These are phyloP conservation scores for Lodderomyces oxycetoniae DNA, from an alignment of 1,139 yeast species.

Conservation along the genomic window DNA sequence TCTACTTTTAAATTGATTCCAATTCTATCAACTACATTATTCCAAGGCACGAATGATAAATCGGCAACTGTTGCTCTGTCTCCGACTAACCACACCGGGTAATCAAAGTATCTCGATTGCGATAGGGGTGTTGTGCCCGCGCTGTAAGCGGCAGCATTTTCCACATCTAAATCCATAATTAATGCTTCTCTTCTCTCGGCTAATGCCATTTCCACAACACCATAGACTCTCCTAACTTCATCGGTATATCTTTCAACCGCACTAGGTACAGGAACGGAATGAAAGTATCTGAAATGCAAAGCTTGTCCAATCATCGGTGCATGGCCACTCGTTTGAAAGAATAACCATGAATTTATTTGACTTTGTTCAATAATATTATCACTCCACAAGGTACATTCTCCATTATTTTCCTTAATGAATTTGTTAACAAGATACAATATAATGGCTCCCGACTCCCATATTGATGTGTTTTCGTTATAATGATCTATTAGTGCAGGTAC, in stretches of 20 bases:
- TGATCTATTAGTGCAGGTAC: slow-evolving; percentile 94
- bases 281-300: slow-evolving; percentile 87
- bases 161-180: slow-evolving; percentile 86
- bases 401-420: slow-evolving; percentile 56
- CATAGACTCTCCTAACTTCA: slow-evolving; percentile 90
- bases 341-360: slow-evolving; percentile 85
- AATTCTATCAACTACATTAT: slow-evolving; percentile 87
- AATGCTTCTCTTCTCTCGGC: slow-evolving; percentile 90
- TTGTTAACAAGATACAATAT: slow-evolving; percentile 70
- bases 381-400: slow-evolving; percentile 77
- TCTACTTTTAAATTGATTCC: slow-evolving; percentile 84
- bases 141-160: slow-evolving; percentile 82
- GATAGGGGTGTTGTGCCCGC: slow-evolving; percentile 86
- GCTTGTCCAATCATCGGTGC: slow-evolving; percentile 99
- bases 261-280: slow-evolving; percentile 77
- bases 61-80: slow-evolving; percentile 90
- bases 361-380: slow-evolving; percentile 76
- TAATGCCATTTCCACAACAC: slow-evolving; percentile 91
- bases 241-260: slow-evolving; percentile 91
- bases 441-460: slow-evolving; percentile 96
- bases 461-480: slow-evolving; percentile 66
- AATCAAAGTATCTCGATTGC: slow-evolving; percentile 82
- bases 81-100: slow-evolving; percentile 94
- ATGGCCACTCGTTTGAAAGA: slow-evolving; percentile 93
- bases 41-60: slow-evolving; percentile 93